Evolutionary conservation across 345 rosid genomes (phyloP), one percentile per base, ranked within the genome.

Genomic region (Eucalyptus pauciflora): DNA sequence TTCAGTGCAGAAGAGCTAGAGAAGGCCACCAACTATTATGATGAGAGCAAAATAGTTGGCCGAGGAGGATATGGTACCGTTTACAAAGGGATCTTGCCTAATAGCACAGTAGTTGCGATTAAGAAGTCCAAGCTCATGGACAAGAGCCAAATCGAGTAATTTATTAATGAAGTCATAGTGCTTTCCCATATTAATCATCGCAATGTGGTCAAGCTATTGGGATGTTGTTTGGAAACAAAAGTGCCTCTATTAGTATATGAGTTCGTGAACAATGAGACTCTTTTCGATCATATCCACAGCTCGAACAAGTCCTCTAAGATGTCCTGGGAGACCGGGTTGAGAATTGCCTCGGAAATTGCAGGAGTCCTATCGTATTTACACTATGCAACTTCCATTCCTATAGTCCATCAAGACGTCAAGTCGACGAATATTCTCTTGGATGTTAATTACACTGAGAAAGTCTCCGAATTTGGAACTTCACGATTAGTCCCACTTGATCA

Each of bases 161-260:
- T 94, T 88, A 87, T 94, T 88, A 93, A 94, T n/a, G 94, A 95
- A 62, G 89, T 94, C 27, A 51, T 88, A 1, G 92, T 94, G 10
- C 93, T 94, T 20, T 92, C 93, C 10, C 92, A 93, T 51, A 93
- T 93, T 76, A 93, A 94, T 67, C 93, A 93, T 11, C 86, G 92
- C 49, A 90, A 94, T 31, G 93, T 93, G 43, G 96, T 94, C 41
- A 94, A 89, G 54, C 91, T 94, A n/a, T 79, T 93, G 50, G 94
- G 94, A 10, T 93, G 94, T 31, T 93, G 94, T 50, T 87, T 94
- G 15, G 96, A 94, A 90, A 93, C 92, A 1, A 89, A 89, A 18
- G 94, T 94, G 33, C 96, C 94, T 2, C 46, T 94, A 31, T 46
- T 94, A 37, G 94, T 93, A 7, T 93, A 93, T 52, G 93, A 93